Evolutionary conservation across 441 rosid species (phyloP), one percentile per base, ranked within the genome.

Genomic region (Arabidopsis hybrid): DNA sequence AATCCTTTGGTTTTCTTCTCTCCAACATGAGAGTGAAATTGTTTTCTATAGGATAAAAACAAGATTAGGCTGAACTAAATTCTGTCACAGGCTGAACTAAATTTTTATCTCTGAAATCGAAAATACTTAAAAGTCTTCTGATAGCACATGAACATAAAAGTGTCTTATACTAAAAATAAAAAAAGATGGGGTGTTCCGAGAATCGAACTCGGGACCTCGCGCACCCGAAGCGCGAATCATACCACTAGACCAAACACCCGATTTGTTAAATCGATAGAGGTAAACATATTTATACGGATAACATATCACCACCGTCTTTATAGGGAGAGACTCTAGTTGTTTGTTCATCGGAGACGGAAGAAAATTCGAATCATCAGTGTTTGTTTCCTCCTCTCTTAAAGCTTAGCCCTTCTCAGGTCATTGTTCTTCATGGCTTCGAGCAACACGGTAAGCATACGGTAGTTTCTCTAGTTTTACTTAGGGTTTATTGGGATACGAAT

Each of bases 191-290:
- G 88, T 60, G 81, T 88, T 86, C 83, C 85, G 87, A 85, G 83
- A 85, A 82, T 85, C 85, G 91, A 85, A 85, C 91, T 87, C 87
- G 81, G 82, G 85, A 82, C 87, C 85, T 87, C 90, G 87, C 86
- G 86, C 85, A 82, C 89, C 90, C 86, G 55, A 87, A 82, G 84
- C 83, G 85, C 80, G 83, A 82, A 83, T 82, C 90, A 82, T 83
- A 83, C 91, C 89, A 85, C 89, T 81, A 85, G 87, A 87, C 85
- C 88, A 85, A 87, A 87, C 85, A 60, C 88, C 86, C 86, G 4
- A 31, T 4, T 31, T 31, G 32, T 4, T 31, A 21, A 21, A 21
- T 21, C 26, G 26, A 21, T 21, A 21, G 26, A 21, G 26, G 26
- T 21, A 21, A 21, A 21, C 26, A 21, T 12, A 31, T 4, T 31